Evolutionary conservation across 2,329 filamentous ascomycete species (phyloP), one percentile per base, ranked within the genome.

Genomic region (Fusarium sacchari): DNA sequence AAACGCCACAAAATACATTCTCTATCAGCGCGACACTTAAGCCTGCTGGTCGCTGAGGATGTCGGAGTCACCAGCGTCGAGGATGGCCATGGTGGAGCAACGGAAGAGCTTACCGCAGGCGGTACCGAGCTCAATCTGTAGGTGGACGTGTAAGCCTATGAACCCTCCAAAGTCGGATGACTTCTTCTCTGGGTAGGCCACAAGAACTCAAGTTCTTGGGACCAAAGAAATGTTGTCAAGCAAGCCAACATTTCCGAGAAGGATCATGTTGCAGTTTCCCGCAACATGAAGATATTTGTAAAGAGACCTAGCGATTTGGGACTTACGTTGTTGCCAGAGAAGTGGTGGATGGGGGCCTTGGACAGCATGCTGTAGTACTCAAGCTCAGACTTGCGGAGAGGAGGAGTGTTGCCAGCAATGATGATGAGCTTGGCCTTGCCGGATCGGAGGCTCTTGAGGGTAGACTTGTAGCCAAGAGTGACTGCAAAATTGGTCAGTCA

Each of bases 381-480:
- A 75, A 98, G 91, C 90, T 98, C 96, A 82, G 91, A 94, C 93
- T 98, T 99, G 86, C 96, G 92, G 81, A 99, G 94, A 86, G 96
- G 96, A 83, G 96, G 95, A 79, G 95, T 97, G 91, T 99, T 98
- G 87, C 94, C 95, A 80, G 83, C 82, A 69, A 97, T 97, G 87
- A 97, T 95, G 85, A 98, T 94, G 79, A 98, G 92, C 93, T 98
- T 98, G 86, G 96, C 96, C 92, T 98, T 98, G 86, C 96, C 95
- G 79, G 92, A 93, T 82, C 96, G 94, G 80, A 98, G 93, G 79
- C 89, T 89, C 93, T 98, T 97, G 83, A 96, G 89, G 62, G 81
- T 81, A 52, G 82, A 82, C 81, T 83, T 83, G 80, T 84, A 84
- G 50, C 82, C 82, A 67, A 84, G 81, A 75, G 82, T 83, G 80